phyloP scores from a whole-genome alignment of 1,284 basidiomycete species.

The Fomitiporia mediterranea region DNA sequence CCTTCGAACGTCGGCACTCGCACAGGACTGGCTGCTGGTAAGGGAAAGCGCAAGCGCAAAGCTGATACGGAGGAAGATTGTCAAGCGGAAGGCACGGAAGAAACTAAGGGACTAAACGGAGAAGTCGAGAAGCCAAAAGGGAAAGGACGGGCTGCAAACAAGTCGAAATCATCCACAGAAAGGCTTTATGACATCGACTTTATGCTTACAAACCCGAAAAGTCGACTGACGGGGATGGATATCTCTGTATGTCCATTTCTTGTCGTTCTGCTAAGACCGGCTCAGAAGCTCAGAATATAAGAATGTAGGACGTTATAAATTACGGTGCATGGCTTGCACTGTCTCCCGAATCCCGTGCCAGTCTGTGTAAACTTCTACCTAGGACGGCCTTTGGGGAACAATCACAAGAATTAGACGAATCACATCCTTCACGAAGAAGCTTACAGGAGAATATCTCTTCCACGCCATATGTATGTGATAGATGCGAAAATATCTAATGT shows the following conservation, averaged over 20 bases:
- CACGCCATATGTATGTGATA: too few species aligned
- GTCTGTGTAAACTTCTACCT: slow-evolving; percentile 42
- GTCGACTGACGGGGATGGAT: slow-evolving; percentile 45
- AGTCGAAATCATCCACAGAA: not conserved
- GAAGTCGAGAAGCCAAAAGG: too few species aligned
- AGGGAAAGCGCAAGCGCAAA: slow-evolving; percentile 8
- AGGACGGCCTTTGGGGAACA: slow-evolving; percentile 44
- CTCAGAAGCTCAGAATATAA: not conserved
- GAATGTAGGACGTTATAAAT: slow-evolving; percentile 47
- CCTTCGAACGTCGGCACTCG: not conserved
- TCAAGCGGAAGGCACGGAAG: too few species aligned
- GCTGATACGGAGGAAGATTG: slow-evolving; percentile 6
- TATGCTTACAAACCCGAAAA: slow-evolving; percentile 46
- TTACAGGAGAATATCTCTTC: not conserved
- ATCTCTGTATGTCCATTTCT: slow-evolving; percentile 42
- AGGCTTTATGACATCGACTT: slow-evolving; percentile 8
- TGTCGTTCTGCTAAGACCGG: not conserved
- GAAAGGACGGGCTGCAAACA: not conserved
- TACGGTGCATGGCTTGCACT: slow-evolving; percentile 45
- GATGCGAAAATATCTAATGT: not conserved
- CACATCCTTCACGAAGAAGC: slow-evolving; percentile 36
- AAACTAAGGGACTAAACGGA: not conserved
- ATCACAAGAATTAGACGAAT: slow-evolving; percentile 31
- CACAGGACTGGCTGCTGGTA: not conserved
- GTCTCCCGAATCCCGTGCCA: slow-evolving; percentile 38